These are phyloP conservation scores for Triadica sebifera DNA, from an alignment of 345 rosid genomes.

Conservation along the genomic window DNA sequence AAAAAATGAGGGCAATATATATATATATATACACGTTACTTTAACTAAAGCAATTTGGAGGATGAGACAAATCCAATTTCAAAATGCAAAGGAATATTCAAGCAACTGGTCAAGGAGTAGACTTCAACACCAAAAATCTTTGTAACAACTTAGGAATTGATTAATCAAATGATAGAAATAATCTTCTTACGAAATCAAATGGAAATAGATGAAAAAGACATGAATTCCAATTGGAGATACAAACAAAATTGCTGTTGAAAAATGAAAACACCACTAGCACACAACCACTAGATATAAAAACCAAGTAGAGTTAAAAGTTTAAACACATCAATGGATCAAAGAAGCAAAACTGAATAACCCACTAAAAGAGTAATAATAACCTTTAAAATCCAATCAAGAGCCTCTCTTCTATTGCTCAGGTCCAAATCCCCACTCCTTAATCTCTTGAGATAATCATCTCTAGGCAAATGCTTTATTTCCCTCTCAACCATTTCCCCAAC, in stretches of 20 bases:
- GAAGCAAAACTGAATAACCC: not conserved
- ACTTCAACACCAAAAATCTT: not conserved
- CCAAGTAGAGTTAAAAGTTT: not conserved
- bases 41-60: too few species aligned
- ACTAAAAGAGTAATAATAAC: too few species aligned
- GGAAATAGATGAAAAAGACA: not conserved
- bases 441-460: constrained; percentile 40
- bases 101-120: not conserved
- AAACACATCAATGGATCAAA: not conserved
- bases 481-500: constrained; percentile 10
- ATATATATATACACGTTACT: too few species aligned
- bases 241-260: not conserved
- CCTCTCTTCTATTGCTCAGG: constrained; percentile 41
- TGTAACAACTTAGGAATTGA: not conserved
- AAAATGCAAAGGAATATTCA: too few species aligned
- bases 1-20: not conserved
- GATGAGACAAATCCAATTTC: constrained; percentile 1
- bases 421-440: constrained; percentile 59
- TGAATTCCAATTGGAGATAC: not conserved
- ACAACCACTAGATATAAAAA: not conserved
- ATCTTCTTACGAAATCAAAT: not conserved
- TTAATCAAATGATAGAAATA: not conserved
- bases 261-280: not conserved
- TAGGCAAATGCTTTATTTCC: constrained; percentile 6
- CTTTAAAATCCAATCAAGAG: constrained; percentile 62